Base-by-base conservation (phyloP, 1,139 yeast species). In the Saccharomyces hybrid region DNA sequence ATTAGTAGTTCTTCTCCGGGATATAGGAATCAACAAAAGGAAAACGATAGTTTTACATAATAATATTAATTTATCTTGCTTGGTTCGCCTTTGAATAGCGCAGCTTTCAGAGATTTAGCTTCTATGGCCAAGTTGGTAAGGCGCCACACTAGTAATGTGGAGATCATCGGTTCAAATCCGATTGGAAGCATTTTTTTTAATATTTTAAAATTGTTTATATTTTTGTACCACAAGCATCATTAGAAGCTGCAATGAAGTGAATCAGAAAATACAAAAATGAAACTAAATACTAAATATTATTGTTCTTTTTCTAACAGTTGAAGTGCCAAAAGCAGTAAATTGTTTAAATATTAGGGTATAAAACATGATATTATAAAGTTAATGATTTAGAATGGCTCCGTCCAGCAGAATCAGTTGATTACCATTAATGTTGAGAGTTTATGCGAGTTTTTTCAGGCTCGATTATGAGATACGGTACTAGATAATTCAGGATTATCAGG, bases 111-210 rank as follows among this genome's bases (percentile, higher is more conserved):
- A 28, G 3, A 50, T 50, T n/a, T 6, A 58, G 72, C 72, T 69
- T 68, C 68, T 70, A 70, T 70, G 74, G 74, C 73, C 74, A 70
- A 70, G 73, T 69, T 70, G 73, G 74, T 70, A 70, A 70, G 73
- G 74, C 73, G 73, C 73, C 68, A 70, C 73, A 70, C 74, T 70
- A 70, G 73, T 70, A 70, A 70, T 70, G 73, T 70, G 68, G 73
- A 71, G 73, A 70, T 70, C 73, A 64, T 68, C 73, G 65, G 73
- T 70, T 70, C 73, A 67, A 70, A 64, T 70, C 73, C 65, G 73
- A 64, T 65, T 70, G 73, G 71, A 70, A 70, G 73, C 73, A 70
- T 56, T 56, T 61, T 50, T 61, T 59, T 64, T 58, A 56, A 46
- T 46, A 14, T 23, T 23, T 23, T 23, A 52, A 54, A 41, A 52